Evolutionary conservation across 352 stramenopile species (phyloP).

Genomic region (Pilasporangium apinafurcum): DNA sequence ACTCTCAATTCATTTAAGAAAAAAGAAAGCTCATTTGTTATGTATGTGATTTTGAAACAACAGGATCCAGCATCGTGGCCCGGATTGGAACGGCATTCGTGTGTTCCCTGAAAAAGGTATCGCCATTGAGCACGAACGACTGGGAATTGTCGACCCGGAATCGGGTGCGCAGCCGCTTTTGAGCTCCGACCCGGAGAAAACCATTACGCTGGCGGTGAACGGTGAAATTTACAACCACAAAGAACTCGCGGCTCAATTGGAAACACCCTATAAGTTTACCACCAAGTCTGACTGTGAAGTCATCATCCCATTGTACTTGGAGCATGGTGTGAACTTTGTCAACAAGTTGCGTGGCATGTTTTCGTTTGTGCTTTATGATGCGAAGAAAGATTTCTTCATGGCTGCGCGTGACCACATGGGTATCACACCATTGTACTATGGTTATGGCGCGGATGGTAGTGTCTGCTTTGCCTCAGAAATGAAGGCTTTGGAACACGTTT

Average conservation of each 20-base stretch:
- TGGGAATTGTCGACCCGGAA: constrained; percentile 99
- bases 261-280: constrained; percentile 88
- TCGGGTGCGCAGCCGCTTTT: constrained; percentile 90
- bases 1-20: constrained; percentile 1
- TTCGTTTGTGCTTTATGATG: constrained; percentile 97
- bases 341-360: constrained; percentile 97
- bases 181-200: constrained; percentile 71
- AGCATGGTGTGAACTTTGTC: constrained; percentile 88
- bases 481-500: constrained; percentile 92
- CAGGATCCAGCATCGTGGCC: constrained; percentile 93
- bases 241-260: constrained; percentile 87
- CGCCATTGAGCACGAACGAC: constrained; percentile 95
- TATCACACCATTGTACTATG: constrained; percentile 98
- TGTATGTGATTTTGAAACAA: not conserved
- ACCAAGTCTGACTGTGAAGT: constrained; percentile 98
- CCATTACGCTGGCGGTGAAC: constrained; percentile 96
- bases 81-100: constrained; percentile 94
- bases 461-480: constrained; percentile 97
- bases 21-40: not conserved
- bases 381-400: constrained; percentile 91
- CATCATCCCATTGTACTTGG: constrained; percentile 94
- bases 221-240: constrained; percentile 99
- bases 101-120: constrained; percentile 72
- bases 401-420: constrained; percentile 96
- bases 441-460: constrained; percentile 95